Evolutionary conservation across 805 yeast species (phyloP).

Genomic region (Huiozyma naganishii): DNA sequence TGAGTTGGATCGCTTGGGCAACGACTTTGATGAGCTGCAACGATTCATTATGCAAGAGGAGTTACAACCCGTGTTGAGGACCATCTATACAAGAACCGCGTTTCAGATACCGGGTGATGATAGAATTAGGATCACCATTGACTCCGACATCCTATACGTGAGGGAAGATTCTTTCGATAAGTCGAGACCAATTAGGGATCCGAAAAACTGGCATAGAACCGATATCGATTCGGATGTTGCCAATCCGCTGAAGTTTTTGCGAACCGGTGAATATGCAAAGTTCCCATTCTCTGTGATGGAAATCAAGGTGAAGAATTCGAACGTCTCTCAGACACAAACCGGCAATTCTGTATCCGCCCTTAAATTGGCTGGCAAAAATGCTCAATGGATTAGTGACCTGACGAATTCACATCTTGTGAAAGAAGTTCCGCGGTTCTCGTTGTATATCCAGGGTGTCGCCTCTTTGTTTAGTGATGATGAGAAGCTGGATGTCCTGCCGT

Average conservation of each 20-base stretch:
- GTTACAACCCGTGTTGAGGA: constrained; percentile 77
- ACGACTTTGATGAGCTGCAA: constrained; percentile 51
- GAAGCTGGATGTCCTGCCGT: constrained; percentile 78
- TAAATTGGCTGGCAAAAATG: constrained; percentile 39
- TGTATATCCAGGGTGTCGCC: constrained; percentile 88
- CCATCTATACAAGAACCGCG: constrained; percentile 84
- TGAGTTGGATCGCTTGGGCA: constrained; percentile 40
- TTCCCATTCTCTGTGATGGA: constrained; percentile 88
- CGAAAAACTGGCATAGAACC: constrained; percentile 80
- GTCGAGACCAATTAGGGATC: constrained; percentile 82
- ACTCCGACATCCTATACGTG: constrained; percentile 75
- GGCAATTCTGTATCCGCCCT: constrained; percentile 14
- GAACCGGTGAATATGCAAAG: constrained; percentile 76
- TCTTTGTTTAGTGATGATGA: constrained; percentile 75
- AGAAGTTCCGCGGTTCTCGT: constrained; percentile 89
- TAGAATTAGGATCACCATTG: constrained; percentile 79
- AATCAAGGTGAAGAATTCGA: constrained; percentile 50
- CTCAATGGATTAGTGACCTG: constrained; percentile 78
- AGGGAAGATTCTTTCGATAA: constrained; percentile 85
- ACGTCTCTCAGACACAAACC: constrained; percentile 23
- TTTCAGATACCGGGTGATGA: constrained; percentile 98
- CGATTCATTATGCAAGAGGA: constrained; percentile 51
- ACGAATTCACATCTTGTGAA: constrained; percentile 75
- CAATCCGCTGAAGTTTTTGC: constrained; percentile 58
- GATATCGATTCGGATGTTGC: constrained; percentile 74